A percentile compares a stretch with the other conserved stretches of the same genome.
These are phyloP conservation scores for Canna indica DNA, from an alignment of 176 grass and related monocot genomes.

Conservation along the genomic window DNA sequence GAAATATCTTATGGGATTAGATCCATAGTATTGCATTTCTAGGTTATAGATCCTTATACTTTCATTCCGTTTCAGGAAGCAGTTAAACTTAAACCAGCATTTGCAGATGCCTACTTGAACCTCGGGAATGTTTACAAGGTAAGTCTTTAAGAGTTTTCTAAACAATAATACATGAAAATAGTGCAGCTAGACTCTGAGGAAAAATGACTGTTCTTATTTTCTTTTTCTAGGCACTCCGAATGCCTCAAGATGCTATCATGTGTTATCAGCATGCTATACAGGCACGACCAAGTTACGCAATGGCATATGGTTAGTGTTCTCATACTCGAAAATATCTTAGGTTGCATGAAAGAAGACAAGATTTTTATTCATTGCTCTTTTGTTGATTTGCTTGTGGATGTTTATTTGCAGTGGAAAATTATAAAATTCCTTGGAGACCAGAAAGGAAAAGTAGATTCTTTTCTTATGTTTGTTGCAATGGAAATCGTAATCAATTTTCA, in stretches of 20 bases:
- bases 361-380: background rate
- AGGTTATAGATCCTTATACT: background rate
- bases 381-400: conserved; percentile 4
- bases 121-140: conserved; percentile 98
- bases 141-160: conserved; percentile 20
- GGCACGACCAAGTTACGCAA: conserved; percentile 71
- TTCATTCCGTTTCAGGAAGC: conserved; percentile 52
- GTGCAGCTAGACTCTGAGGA: background rate
- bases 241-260: conserved; percentile 75
- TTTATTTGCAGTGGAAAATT: conserved; percentile 15
- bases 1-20: background rate
- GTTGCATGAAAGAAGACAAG: background rate
- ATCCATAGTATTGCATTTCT: background rate
- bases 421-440: background rate
- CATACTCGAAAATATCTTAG: background rate
- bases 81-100: conserved; percentile 91
- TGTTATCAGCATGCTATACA: conserved; percentile 91
- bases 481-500: background rate
- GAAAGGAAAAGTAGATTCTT: conserved; percentile 2
- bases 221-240: conserved; percentile 73
- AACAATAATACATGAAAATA: conserved; percentile 4
- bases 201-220: conserved; percentile 19
- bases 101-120: conserved; percentile 93
- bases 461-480: conserved; percentile 8
- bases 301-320: conserved; percentile 62